Percentiles rank a stretch among this genome's conserved stretches.
phyloP scores from a whole-genome alignment of 1,139 yeast species.

The Pichiaceae sp. region DNA sequence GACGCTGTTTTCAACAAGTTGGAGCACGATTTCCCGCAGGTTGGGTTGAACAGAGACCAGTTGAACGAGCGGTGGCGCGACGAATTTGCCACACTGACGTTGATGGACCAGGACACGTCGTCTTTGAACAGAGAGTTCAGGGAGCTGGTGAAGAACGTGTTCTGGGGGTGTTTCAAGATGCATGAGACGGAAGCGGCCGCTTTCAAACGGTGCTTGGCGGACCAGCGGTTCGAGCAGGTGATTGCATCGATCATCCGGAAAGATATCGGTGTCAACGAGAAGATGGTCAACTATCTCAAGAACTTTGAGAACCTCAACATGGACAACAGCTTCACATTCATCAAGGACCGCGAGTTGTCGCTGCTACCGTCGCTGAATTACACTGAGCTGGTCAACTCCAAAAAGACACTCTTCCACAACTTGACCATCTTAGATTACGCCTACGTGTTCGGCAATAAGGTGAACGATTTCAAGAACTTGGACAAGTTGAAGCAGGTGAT shows the following conservation, averaged over 20 bases:
- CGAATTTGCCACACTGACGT: slow-evolving; percentile 4
- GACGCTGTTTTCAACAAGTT: slow-evolving; percentile 8
- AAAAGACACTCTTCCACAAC: slow-evolving; percentile 2
- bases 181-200: neutral
- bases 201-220: slow-evolving; percentile 5
- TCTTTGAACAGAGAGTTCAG: slow-evolving; percentile 5
- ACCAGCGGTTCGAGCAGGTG: slow-evolving; percentile 6
- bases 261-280: slow-evolving; percentile 5
- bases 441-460: slow-evolving; percentile 14
- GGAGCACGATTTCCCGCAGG: slow-evolving; percentile 4
- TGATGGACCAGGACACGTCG: slow-evolving; percentile 1
- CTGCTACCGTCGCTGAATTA: slow-evolving; percentile 13
- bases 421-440: slow-evolving; percentile 8
- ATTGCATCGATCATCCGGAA: slow-evolving; percentile 3
- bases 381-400: slow-evolving; percentile 3
- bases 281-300: slow-evolving; percentile 8
- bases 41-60: neutral
- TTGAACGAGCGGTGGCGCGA: slow-evolving; percentile 3
- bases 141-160: slow-evolving; percentile 8
- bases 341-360: slow-evolving; percentile 15
- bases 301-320: slow-evolving; percentile 13
- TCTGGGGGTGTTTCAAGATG: slow-evolving; percentile 5
- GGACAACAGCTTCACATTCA: slow-evolving; percentile 11
- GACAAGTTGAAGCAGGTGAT: slow-evolving; percentile 7
- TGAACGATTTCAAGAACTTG: slow-evolving; percentile 13